Evolutionary conservation across 495 filamentous ascomycete genomes (phyloP).

Genomic region (Bombardia bombarda): DNA sequence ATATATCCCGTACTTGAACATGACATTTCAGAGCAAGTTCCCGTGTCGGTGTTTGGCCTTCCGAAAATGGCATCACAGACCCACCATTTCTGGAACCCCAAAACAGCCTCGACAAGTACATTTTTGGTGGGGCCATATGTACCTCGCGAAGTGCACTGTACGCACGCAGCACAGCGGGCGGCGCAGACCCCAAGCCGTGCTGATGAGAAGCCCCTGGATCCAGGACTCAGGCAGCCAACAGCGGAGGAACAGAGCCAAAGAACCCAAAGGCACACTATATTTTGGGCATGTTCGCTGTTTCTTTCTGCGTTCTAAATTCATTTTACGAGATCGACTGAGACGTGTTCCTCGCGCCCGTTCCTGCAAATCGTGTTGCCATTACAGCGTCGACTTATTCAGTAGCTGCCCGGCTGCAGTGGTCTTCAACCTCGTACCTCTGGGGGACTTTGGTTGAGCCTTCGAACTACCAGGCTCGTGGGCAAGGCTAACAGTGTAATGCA

Average conservation of each 20-base stretch:
- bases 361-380: constrained; percentile 3
- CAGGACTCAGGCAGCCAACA: constrained; percentile 2
- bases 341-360: too few species aligned
- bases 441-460: too few species aligned
- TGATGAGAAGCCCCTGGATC: constrained; percentile 15
- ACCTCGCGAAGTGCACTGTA: background rate
- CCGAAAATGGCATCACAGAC: background rate
- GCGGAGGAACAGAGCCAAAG: constrained; percentile 5
- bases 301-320: too few species aligned
- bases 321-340: too few species aligned
- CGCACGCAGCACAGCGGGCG: background rate
- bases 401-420: background rate
- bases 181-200: constrained; percentile 1
- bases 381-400: background rate
- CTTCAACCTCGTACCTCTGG: too few species aligned
- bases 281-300: too few species aligned
- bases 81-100: constrained; percentile 2
- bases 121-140: background rate
- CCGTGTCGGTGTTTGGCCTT: background rate
- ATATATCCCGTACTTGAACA: too few species aligned
- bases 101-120: constrained; percentile 4
- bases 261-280: constrained; percentile 4
- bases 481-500: background rate
- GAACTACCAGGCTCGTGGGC: background rate
- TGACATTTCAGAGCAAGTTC: too few species aligned